Evolutionary conservation across 768 basidiomycete genomes (phyloP), one percentile per base, ranked within the genome.

Genomic region (Russula sp.): DNA sequence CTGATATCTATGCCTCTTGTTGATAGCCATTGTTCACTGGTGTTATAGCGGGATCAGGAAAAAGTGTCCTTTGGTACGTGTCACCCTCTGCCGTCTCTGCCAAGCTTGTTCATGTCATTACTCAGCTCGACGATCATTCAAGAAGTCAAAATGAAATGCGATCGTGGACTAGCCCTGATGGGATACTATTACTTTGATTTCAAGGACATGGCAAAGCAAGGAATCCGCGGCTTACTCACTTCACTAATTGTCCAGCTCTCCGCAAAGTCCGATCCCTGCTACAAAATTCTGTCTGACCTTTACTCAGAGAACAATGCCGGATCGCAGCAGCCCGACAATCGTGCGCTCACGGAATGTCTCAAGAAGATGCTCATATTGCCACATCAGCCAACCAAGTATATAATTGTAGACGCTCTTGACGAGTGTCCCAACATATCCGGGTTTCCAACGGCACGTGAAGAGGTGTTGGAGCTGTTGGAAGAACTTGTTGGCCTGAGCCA

Each of bases 361-460:
- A 42, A 48, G 2, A 54, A 49, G 2, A 56, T 61, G 39, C 39
- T 61, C 3, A 38, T 7, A 5, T 20, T 25, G 2, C 34, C 20
- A 11, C 39, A 8, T 5, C 53, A 46, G 5, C 32, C 18, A 4
- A 16, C n/a, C 6, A 49, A 29, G 13, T 61, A 49, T 35, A 34
- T 61, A 0, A 20, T 61, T 2, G n/a, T 61, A 6, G 60, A 61
- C 14, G 60, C n/a, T 9, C 47, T 61, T 4, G 60, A 61, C 13
- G 60, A 61, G 25, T 61, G 60, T 16, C 60, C 60, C 2, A 20
- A 60, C 14, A 16, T 5, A 0, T 16, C 22, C 1, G 60, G 60
- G 9, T 35, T 1, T 2, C 41, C 39, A 7, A 35, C 60, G 4
- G 9, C 46, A 0, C 54, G 60, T 0, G 46, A 50, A 36, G 3